Evolutionary conservation across 768 basidiomycete genomes (phyloP).

Genomic region (Lentinula sp.): DNA sequence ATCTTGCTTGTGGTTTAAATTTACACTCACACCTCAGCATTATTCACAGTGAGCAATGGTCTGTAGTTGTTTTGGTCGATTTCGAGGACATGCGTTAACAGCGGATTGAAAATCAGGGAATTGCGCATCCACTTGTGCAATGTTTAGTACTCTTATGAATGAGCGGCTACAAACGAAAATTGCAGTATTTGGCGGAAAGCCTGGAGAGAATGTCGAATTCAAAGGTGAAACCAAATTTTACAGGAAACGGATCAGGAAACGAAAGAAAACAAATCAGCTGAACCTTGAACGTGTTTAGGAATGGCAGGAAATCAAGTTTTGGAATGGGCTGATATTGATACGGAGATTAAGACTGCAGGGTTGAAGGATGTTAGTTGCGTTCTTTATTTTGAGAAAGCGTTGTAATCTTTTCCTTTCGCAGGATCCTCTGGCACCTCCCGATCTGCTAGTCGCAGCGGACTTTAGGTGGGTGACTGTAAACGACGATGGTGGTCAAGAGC

Average conservation of each 20-base stretch:
- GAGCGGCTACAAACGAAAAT: constrained; percentile 48
- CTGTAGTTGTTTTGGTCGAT: neutral
- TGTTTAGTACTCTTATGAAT: constrained; percentile 58
- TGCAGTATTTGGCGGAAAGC: constrained; percentile 54
- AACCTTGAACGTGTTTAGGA: constrained; percentile 16
- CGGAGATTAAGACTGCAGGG: constrained; percentile 54
- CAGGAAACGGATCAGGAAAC: neutral
- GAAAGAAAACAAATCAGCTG: neutral
- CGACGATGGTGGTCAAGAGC: neutral
- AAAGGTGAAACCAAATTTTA: constrained; percentile 27
- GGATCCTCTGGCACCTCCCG: constrained; percentile 38
- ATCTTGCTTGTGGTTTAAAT: too few species aligned
- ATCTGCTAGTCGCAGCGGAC: constrained; percentile 38
- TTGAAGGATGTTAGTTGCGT: constrained; percentile 34
- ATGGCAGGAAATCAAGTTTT: constrained; percentile 63
- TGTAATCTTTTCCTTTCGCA: constrained; percentile 9
- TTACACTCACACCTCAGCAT: neutral
- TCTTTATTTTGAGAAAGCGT: neutral
- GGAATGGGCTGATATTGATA: constrained; percentile 55
- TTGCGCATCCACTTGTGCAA: constrained; percentile 59
- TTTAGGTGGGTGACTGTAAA: constrained; percentile 27
- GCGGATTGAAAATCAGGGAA: constrained; percentile 10
- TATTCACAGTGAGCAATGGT: neutral
- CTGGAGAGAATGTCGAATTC: constrained; percentile 42
- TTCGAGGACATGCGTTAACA: neutral